Percentiles rank a stretch among this genome's conserved stretches.
Conservation (phyloP, 371 early-diverging fungal genomes). For the Lichtheimia hyalospora region DNA sequence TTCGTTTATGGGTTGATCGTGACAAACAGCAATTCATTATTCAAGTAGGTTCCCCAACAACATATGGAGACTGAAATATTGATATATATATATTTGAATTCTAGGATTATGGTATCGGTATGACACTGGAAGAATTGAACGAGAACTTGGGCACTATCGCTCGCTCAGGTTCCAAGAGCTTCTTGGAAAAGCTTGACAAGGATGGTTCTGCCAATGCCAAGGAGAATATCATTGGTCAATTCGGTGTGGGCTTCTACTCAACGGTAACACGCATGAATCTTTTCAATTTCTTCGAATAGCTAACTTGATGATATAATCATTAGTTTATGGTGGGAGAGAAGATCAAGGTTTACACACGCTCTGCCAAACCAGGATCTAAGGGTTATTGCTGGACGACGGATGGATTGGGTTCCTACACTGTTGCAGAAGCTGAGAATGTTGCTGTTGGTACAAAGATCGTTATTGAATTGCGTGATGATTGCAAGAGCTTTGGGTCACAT, state of each 20-base stretch:
- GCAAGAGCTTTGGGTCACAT: constrained; percentile 81
- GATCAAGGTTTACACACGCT: constrained; percentile 81
- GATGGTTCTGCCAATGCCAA: constrained; percentile 59
- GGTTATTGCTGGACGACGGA: constrained; percentile 86
- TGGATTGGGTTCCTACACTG: constrained; percentile 78
- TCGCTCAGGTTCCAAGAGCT: constrained; percentile 88
- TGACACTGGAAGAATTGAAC: constrained; percentile 92
- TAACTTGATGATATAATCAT: constrained; percentile 10
- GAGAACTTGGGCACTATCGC: constrained; percentile 98
- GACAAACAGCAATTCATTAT: constrained; percentile 82
- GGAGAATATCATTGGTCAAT: constrained; percentile 95
- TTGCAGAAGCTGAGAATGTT: constrained; percentile 76
- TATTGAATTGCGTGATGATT: constrained; percentile 91
- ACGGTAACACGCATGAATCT: constrained; percentile 48
- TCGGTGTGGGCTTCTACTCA: constrained; percentile 93
- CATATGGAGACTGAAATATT: neutral
- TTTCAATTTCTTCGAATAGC: neutral
- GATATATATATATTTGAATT: neutral
- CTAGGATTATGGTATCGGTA: constrained; percentile 96
- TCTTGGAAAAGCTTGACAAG: constrained; percentile 79
- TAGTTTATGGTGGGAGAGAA: constrained; percentile 86
- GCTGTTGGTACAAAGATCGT: constrained; percentile 93
- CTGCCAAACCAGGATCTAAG: constrained; percentile 68
- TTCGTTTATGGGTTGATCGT: constrained; percentile 75
- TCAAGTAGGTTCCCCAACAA: constrained; percentile 23